Conservation (phyloP, 805 yeast genomes). For the Zygosaccharomyces kombuchaensis region DNA sequence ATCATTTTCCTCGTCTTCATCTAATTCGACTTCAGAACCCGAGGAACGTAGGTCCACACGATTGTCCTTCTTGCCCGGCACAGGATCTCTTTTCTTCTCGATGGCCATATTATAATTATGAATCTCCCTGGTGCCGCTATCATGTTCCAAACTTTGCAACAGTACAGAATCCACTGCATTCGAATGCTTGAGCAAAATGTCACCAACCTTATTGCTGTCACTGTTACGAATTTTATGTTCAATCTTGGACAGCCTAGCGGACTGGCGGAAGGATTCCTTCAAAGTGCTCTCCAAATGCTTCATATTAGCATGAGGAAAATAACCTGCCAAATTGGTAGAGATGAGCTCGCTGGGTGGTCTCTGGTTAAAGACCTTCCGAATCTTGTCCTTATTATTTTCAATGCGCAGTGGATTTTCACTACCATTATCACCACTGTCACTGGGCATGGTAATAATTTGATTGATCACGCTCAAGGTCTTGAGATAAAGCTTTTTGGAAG, state of each 20-base stretch:
- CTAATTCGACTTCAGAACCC: constrained; percentile 16
- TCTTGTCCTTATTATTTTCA: constrained; percentile 28
- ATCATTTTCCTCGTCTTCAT: constrained; percentile 38
- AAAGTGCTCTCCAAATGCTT: constrained; percentile 72
- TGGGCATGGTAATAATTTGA: constrained; percentile 13
- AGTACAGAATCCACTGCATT: constrained; percentile 51
- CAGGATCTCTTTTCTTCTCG: constrained; percentile 2
- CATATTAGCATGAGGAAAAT: constrained; percentile 80
- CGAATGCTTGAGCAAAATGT: constrained; percentile 52
- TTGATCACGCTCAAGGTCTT: constrained; percentile 25
- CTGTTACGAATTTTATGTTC: constrained; percentile 34
- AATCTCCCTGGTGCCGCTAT: neutral
- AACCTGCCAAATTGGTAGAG: constrained; percentile 82
- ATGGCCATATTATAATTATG: constrained; percentile 3
- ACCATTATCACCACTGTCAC: constrained; percentile 12
- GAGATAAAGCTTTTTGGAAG: constrained; percentile 45
- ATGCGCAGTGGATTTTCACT: constrained; percentile 17
- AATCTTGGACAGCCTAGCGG: constrained; percentile 47
- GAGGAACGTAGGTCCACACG: constrained; percentile 19
- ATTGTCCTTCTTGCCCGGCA: constrained; percentile 9
- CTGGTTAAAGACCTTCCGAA: constrained; percentile 62
- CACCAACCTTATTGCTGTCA: constrained; percentile 55
- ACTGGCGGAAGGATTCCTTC: constrained; percentile 76
- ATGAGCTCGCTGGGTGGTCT: constrained; percentile 92
- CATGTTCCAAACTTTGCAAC: constrained; percentile 32